Percentiles rank a stretch among this genome's conserved stretches.
Conservation (phyloP, 2,329 filamentous ascomycete genomes). For the Aspergillus carbonarius region DNA sequence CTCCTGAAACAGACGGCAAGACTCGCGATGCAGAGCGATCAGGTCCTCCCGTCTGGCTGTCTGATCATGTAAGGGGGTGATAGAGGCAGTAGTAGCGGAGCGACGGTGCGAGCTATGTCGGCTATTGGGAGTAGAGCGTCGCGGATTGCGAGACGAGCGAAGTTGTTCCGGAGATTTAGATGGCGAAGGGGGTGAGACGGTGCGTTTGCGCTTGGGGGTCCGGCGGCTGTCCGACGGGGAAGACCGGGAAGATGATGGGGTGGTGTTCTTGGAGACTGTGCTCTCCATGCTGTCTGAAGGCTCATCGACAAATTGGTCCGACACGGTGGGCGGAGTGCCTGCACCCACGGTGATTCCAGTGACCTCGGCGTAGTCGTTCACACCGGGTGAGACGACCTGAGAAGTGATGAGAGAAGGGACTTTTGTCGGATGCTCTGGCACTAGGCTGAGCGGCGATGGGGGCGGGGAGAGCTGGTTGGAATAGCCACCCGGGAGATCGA, state of each 20-base stretch:
- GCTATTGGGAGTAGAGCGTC: constrained; percentile 27
- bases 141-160: constrained; percentile 36
- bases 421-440: neutral
- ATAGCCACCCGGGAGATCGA: constrained; percentile 16
- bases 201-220: constrained; percentile 21
- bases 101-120: constrained; percentile 33
- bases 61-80: constrained; percentile 25
- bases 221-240: constrained; percentile 6
- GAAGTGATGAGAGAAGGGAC: neutral
- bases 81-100: constrained; percentile 22
- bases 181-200: constrained; percentile 33
- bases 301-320: neutral
- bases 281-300: constrained; percentile 9
- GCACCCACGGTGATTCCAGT: constrained; percentile 1
- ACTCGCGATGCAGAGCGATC: constrained; percentile 41
- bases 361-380: constrained; percentile 5
- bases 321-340: neutral
- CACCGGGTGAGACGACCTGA: constrained; percentile 1
- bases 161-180: constrained; percentile 24
- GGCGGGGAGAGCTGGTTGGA: neutral
- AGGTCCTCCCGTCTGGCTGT: constrained; percentile 35
- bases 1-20: constrained; percentile 42
- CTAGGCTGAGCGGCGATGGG: neutral
- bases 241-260: neutral
- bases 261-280: constrained; percentile 5